Evolutionary conservation across 371 early-diverging fungal species (phyloP).

Genomic region (Coemansia sp.): DNA sequence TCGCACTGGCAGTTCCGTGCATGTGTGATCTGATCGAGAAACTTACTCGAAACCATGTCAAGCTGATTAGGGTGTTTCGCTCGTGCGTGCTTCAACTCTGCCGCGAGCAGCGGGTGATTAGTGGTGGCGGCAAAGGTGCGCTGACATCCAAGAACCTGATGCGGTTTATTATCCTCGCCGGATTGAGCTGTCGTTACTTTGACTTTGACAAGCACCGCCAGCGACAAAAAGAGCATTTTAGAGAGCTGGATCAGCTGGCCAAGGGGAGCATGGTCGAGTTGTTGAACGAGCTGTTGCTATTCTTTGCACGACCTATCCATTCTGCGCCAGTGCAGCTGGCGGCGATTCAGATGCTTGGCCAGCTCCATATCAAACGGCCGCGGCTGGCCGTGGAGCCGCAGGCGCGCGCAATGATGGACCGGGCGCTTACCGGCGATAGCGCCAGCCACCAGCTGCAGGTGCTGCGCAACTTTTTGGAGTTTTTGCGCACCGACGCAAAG

Average conservation of each 20-base stretch:
- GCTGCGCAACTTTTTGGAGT: constrained; percentile 69
- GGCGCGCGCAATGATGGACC: constrained; percentile 66
- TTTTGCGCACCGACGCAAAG: constrained; percentile 65
- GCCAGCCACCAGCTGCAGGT: constrained; percentile 62
- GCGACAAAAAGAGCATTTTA: constrained; percentile 49
- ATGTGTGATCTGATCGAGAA: constrained; percentile 66
- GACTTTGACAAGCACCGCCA: constrained; percentile 67
- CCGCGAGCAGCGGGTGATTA: constrained; percentile 41
- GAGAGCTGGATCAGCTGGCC: constrained; percentile 47
- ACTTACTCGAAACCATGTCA: constrained; percentile 63
- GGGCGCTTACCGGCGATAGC: constrained; percentile 57
- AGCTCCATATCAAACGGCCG: constrained; percentile 71
- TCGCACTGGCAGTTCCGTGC: constrained; percentile 69
- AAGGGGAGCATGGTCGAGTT: constrained; percentile 20
- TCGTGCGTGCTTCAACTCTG: constrained; percentile 55
- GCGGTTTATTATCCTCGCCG: constrained; percentile 64
- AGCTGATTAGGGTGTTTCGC: constrained; percentile 66
- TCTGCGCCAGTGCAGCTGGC: constrained; percentile 39
- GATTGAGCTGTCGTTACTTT: constrained; percentile 71
- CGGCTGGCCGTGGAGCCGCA: constrained; percentile 61
- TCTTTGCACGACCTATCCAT: constrained; percentile 26
- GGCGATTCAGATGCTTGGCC: constrained; percentile 56
- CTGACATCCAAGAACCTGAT: constrained; percentile 52
- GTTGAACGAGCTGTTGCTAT: constrained; percentile 30
- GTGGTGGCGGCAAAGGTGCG: constrained; percentile 25